Percentiles rank a stretch among this genome's conserved stretches.
phyloP scores from a whole-genome alignment of 2,329 filamentous ascomycete genomes.

The Colletotrichum sp. region DNA sequence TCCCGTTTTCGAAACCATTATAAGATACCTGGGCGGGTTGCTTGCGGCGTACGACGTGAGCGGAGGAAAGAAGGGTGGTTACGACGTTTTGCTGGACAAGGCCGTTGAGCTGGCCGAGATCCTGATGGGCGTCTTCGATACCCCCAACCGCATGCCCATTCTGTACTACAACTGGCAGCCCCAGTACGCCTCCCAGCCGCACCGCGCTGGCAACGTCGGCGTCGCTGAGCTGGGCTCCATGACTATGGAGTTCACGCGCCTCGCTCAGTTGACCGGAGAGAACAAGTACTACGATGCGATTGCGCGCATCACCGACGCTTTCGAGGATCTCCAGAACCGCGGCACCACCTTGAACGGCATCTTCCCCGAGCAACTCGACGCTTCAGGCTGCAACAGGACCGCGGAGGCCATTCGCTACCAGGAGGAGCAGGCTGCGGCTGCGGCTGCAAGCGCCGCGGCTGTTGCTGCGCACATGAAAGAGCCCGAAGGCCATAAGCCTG shows the following conservation, averaged over 20 bases:
- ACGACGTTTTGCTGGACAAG: conserved; percentile 76
- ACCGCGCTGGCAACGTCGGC: conserved; percentile 63
- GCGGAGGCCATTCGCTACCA: conserved; percentile 35
- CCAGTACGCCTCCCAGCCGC: conserved; percentile 65
- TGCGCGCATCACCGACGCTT: conserved; percentile 80
- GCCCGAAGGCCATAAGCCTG: conserved; percentile 28
- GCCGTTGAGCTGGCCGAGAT: conserved; percentile 81
- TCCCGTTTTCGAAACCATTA: conserved; percentile 91
- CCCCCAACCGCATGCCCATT: conserved; percentile 90
- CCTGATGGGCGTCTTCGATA: conserved; percentile 85
- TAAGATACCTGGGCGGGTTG: conserved; percentile 88
- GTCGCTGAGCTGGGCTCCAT: conserved; percentile 80
- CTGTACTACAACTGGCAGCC: conserved; percentile 82
- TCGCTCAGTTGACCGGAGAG: conserved; percentile 84
- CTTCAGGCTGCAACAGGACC: conserved; percentile 75
- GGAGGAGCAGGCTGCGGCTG: conserved; percentile 39
- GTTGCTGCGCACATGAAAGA: conserved; percentile 13
- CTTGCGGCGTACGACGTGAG: conserved; percentile 88
- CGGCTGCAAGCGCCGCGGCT: conserved; percentile 20
- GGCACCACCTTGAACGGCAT: conserved; percentile 76
- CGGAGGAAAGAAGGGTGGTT: conserved; percentile 57
- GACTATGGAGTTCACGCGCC: conserved; percentile 85
- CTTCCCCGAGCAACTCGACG: conserved; percentile 80
- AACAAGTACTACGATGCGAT: conserved; percentile 90
- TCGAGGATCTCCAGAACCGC: conserved; percentile 75